Conservation (phyloP, 305 asterid species). For the Fraxinus nigra region DNA sequence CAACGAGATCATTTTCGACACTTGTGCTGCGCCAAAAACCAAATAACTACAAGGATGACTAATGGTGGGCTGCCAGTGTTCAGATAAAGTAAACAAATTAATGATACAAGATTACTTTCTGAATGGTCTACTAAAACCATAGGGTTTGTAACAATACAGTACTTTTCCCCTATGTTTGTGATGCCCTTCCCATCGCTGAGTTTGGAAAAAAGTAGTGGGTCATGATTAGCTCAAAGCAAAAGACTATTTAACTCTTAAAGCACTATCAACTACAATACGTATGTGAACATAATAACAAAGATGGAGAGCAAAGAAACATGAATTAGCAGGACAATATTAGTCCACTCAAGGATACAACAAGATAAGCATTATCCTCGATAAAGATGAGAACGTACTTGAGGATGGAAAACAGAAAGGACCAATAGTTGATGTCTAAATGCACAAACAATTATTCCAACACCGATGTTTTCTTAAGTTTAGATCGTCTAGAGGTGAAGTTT, state of each 20-base stretch:
- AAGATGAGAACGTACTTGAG: not conserved
- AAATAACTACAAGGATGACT: not conserved
- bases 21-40: not conserved
- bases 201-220: not conserved
- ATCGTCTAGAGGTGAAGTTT: not conserved
- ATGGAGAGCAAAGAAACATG: not conserved
- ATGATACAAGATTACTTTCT: not conserved
- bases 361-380: not conserved
- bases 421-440: not conserved
- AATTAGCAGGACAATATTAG: not conserved
- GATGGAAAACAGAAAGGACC: not conserved
- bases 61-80: not conserved
- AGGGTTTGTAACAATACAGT: not conserved
- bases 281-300: not conserved
- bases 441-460: not conserved
- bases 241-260: not conserved
- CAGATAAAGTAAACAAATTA: not conserved
- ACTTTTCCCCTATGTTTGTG: not conserved
- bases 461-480: not conserved
- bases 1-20: not conserved
- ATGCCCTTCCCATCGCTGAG: not conserved
- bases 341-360: not conserved
- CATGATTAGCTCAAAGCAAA: not conserved
- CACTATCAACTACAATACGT: not conserved
- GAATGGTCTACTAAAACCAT: not conserved